Percentiles rank a stretch among this genome's conserved stretches.
Evolutionary conservation across 257 asterid species (phyloP).

Genomic region (Solanum chilense): DNA sequence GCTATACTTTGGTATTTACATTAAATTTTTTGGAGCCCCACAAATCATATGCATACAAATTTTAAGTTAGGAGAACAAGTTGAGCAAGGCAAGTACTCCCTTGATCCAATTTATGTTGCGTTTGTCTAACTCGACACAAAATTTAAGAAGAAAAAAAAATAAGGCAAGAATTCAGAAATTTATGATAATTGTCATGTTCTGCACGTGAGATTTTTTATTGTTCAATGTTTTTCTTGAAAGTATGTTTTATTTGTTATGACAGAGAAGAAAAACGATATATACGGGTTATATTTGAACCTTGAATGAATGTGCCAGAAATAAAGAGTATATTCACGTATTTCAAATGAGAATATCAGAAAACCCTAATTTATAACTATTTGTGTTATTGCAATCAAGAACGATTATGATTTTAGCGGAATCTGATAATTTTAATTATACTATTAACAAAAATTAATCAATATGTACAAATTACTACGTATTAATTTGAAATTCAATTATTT

Average conservation of each 20-base stretch:
- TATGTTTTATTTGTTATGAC: not conserved
- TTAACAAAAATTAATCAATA: not conserved
- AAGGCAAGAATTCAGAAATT: not conserved
- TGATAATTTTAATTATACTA: not conserved
- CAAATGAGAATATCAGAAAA: no score
- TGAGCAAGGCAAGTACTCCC: constrained; percentile 7
- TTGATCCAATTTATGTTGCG: not conserved
- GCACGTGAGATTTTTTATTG: not conserved
- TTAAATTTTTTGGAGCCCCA: not conserved
- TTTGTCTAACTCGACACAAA: not conserved
- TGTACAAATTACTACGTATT: not conserved
- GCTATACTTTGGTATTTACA: not conserved
- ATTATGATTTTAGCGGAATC: accelerated
- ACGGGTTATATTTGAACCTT: not conserved
- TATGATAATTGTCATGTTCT: not conserved
- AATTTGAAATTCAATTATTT: not conserved
- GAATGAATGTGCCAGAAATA: not conserved
- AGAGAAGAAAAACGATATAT: accelerated
- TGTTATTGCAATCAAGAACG: not conserved
- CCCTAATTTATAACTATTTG: not conserved
- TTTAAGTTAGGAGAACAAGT: not conserved
- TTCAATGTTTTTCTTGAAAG: no score
- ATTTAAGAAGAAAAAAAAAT: not conserved
- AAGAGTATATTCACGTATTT: no score
- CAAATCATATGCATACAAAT: not conserved